Conservation (phyloP, 2,329 filamentous ascomycete genomes). For the Xylariaceae sp. region DNA sequence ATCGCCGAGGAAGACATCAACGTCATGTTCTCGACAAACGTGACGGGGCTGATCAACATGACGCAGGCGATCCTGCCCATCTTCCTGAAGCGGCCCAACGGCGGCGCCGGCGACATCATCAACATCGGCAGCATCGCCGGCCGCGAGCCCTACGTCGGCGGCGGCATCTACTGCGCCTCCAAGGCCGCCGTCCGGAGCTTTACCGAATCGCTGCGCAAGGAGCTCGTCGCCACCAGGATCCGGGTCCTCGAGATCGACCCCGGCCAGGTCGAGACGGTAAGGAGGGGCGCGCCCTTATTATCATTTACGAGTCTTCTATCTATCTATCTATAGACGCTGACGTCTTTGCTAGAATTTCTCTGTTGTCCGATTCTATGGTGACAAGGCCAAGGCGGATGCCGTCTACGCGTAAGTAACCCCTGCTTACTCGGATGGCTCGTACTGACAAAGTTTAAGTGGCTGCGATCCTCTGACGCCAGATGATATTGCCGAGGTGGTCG, state of each 20-base stretch:
- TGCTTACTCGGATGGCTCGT: neutral
- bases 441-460: slow-evolving; percentile 32
- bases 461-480: slow-evolving; percentile 72
- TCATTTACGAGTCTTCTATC: too few relatives aligned
- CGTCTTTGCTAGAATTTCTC: slow-evolving; percentile 62
- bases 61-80: slow-evolving; percentile 87
- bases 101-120: slow-evolving; percentile 89
- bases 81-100: slow-evolving; percentile 74
- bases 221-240: slow-evolving; percentile 70
- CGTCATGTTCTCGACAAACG: slow-evolving; percentile 90
- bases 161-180: slow-evolving; percentile 78
- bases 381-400: slow-evolving; percentile 76
- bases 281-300: too few relatives aligned
- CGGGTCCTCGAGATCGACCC: slow-evolving; percentile 76
- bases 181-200: slow-evolving; percentile 76
- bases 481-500: slow-evolving; percentile 77
- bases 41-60: slow-evolving; percentile 93
- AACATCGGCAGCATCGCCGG: slow-evolving; percentile 70
- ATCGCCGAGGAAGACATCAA: slow-evolving; percentile 83
- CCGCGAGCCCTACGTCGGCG: slow-evolving; percentile 71
- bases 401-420: slow-evolving; percentile 58
- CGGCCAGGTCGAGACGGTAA: slow-evolving; percentile 72
- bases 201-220: slow-evolving; percentile 70
- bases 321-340: neutral
- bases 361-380: slow-evolving; percentile 73